Evolutionary conservation across 306 rosid species (phyloP).

Genomic region (Pueraria montana): DNA sequence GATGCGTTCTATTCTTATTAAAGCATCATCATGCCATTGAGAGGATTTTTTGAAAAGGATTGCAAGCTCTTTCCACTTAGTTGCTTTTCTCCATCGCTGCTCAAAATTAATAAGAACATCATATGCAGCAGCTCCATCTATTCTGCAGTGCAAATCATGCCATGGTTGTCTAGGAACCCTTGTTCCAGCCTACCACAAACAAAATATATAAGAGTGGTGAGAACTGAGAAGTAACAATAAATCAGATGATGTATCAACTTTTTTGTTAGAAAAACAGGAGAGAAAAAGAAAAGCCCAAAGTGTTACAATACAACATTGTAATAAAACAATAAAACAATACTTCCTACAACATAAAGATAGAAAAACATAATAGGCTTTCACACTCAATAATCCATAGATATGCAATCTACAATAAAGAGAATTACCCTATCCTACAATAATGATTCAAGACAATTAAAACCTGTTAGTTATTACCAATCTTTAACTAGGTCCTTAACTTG

Average conservation of each 20-base stretch:
- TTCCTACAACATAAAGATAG: constrained; percentile 5
- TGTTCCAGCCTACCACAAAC: constrained; percentile 69
- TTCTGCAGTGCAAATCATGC: constrained; percentile 96
- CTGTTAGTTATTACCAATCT: neutral
- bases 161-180: constrained; percentile 95
- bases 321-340: constrained; percentile 28
- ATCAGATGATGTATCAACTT: constrained; percentile 24
- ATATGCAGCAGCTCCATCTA: constrained; percentile 97
- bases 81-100: constrained; percentile 92
- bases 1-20: constrained; percentile 81
- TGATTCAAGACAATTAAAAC: constrained; percentile 5
- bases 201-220: constrained; percentile 32
- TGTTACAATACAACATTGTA: constrained; percentile 9
- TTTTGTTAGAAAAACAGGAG: constrained; percentile 8
- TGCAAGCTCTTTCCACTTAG: constrained; percentile 82
- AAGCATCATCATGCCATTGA: constrained; percentile 83
- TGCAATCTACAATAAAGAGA: neutral
- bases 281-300: constrained; percentile 20
- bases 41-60: constrained; percentile 60
- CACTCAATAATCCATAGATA: constrained; percentile 3
- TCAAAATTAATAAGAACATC: constrained; percentile 95
- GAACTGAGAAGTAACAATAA: constrained; percentile 20
- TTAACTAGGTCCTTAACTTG: neutral
- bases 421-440: constrained; percentile 15
- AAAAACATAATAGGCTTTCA: constrained; percentile 12